These are phyloP conservation scores for Naganishia sp. DNA, from an alignment of 1,284 basidiomycete genomes.

Conservation along the genomic window DNA sequence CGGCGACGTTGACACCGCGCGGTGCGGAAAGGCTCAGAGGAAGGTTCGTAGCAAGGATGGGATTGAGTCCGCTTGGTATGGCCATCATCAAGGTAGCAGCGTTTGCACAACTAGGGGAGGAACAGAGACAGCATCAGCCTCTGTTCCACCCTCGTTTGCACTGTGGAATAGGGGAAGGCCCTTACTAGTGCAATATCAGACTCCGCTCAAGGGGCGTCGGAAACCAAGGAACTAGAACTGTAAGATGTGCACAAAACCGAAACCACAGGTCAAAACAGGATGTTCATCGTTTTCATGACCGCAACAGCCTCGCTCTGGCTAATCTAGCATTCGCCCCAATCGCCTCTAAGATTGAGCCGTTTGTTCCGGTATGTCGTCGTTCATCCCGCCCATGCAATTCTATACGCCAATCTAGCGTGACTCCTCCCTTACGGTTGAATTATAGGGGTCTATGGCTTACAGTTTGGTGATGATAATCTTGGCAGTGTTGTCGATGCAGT, in stretches of 20 bases:
- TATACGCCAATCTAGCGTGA: conserved; percentile 12
- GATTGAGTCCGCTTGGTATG: conserved; percentile 54
- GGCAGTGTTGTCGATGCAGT: conserved; percentile 26
- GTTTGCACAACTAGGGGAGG: conserved; percentile 43
- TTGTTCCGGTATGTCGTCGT: background rate
- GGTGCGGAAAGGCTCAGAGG: conserved; percentile 53
- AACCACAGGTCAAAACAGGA: conserved; percentile 11
- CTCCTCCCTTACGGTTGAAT: background rate
- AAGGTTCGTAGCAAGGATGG: conserved; percentile 55
- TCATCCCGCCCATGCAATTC: conserved; percentile 6
- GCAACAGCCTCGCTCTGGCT: conserved; percentile 4
- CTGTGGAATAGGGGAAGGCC: background rate
- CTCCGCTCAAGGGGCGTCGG: conserved; percentile 51
- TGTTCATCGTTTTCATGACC: conserved; percentile 12
- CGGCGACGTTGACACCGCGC: conserved; percentile 47
- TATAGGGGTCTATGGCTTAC: conserved; percentile 26
- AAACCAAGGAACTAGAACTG: conserved; percentile 52
- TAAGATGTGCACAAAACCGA: background rate
- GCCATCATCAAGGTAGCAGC: conserved; percentile 56
- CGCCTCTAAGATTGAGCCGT: background rate
- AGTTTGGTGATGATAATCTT: conserved; percentile 21
- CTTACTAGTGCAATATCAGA: conserved; percentile 48
- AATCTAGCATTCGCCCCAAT: background rate
- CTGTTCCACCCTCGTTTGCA: conserved; percentile 14
- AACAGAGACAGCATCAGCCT: conserved; percentile 28